A percentile compares a stretch with the other conserved stretches of the same genome.
Evolutionary conservation across 2,329 filamentous ascomycete species (phyloP).

Genomic region (Dactylonectria macrodidyma): DNA sequence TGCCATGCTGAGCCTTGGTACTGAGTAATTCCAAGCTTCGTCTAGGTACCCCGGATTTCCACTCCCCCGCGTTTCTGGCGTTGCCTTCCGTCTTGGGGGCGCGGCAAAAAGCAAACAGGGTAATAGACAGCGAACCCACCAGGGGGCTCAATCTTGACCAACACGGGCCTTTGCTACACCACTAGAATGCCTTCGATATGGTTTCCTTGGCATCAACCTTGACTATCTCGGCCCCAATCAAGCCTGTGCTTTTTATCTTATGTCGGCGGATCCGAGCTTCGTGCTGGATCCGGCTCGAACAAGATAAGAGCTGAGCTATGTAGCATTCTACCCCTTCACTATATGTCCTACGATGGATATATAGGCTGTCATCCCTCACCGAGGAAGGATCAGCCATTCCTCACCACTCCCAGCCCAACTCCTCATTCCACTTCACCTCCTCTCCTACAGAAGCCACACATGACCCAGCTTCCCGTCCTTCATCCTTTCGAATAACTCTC

Average conservation of each 20-base stretch:
- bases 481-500: background rate
- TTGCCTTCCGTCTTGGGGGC: constrained; percentile 16
- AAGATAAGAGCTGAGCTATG: constrained; percentile 14
- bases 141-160: background rate
- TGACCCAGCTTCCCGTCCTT: background rate
- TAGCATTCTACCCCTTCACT: background rate
- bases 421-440: background rate
- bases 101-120: constrained; percentile 3
- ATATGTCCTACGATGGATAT: constrained; percentile 1
- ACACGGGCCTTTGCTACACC: constrained; percentile 5
- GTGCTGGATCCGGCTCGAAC: background rate
- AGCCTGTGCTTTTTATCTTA: background rate
- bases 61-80: constrained; percentile 9
- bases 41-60: constrained; percentile 15
- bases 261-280: background rate
- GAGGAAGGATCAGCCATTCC: background rate
- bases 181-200: background rate
- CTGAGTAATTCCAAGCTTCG: background rate
- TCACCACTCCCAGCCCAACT: background rate
- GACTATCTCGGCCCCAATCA: background rate
- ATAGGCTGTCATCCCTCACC: constrained; percentile 8
- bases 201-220: constrained; percentile 1
- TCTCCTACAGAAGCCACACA: background rate
- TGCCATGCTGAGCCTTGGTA: background rate
- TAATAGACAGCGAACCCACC: constrained; percentile 10